phyloP scores from a whole-genome alignment of 139 green algal genomes.

The Pleodorina starrii region DNA sequence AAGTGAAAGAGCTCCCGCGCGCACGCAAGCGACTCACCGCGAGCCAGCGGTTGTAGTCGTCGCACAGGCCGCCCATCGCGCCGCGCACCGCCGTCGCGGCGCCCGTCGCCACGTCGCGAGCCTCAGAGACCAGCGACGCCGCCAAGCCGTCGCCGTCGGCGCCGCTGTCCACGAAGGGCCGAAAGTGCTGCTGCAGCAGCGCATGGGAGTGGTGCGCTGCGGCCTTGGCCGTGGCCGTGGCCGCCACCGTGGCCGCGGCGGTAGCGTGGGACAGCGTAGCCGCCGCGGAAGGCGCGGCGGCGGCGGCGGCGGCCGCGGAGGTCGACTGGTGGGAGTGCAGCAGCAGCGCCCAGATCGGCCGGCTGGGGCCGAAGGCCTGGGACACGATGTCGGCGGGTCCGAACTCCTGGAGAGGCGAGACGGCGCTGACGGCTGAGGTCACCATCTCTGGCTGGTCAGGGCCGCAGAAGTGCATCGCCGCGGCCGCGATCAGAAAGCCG shows the following conservation, averaged over 20 bases:
- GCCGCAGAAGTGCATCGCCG: not conserved
- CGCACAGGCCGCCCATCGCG: not conserved
- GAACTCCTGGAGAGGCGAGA: conserved; percentile 6
- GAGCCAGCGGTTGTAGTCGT: conserved; percentile 25
- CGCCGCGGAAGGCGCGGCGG: not conserved
- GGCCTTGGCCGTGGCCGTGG: no score
- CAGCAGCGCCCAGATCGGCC: conserved; percentile 15
- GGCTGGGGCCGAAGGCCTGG: conserved; percentile 11
- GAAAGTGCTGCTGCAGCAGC: not conserved
- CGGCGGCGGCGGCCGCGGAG: not conserved
- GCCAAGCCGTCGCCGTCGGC: not conserved
- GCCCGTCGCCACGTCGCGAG: not conserved
- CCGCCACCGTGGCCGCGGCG: no score
- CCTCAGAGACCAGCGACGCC: not conserved
- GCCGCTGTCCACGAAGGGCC: not conserved
- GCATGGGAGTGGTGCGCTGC: not conserved
- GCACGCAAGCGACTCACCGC: no score
- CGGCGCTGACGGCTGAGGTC: not conserved
- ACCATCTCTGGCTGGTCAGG: not conserved
- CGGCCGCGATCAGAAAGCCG: not conserved
- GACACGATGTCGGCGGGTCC: not conserved
- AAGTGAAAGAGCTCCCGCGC: no score
- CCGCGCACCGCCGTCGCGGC: not conserved
- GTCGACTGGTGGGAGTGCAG: conserved; percentile 9
- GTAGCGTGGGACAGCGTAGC: no score